phyloP scores from a whole-genome alignment of 768 basidiomycete species.

The Lactarius deliciosus region DNA sequence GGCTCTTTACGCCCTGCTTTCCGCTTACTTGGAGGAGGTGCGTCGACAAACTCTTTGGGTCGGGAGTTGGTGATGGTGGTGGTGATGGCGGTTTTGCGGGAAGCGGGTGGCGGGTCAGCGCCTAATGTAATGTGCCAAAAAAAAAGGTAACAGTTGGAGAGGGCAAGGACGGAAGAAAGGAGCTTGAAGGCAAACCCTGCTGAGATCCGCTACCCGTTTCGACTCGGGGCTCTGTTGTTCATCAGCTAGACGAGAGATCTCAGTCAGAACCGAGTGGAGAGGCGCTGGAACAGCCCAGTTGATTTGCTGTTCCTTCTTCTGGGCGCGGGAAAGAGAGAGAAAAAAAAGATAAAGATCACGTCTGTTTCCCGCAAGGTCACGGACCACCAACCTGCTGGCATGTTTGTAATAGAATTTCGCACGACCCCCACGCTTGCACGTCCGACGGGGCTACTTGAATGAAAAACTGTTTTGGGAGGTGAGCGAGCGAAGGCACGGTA shows the following conservation, averaged over 20 bases:
- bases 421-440: constrained; percentile 39
- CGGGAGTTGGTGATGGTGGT: background rate
- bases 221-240: constrained; percentile 16
- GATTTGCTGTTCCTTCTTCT: constrained; percentile 25
- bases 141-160: background rate
- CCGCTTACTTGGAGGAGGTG: background rate
- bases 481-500: too few relatives aligned
- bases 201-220: constrained; percentile 26
- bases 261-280: constrained; percentile 18
- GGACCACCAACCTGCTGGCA: constrained; percentile 41
- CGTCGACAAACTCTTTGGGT: background rate
- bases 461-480: constrained; percentile 33
- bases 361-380: constrained; percentile 17
- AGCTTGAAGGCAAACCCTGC: constrained; percentile 26
- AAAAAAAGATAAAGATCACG: constrained; percentile 14
- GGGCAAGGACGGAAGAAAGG: constrained; percentile 11
- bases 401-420: constrained; percentile 44
- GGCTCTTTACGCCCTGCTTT: constrained; percentile 3
- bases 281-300: constrained; percentile 22
- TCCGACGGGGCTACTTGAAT: constrained; percentile 35
- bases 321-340: background rate
- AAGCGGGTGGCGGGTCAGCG: background rate
- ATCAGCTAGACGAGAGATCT: constrained; percentile 17
- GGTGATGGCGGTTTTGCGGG: constrained; percentile 10
- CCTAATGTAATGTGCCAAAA: background rate